phyloP scores from a whole-genome alignment of 2,329 filamentous ascomycete species.

The Pyrenochaeta sp. region DNA sequence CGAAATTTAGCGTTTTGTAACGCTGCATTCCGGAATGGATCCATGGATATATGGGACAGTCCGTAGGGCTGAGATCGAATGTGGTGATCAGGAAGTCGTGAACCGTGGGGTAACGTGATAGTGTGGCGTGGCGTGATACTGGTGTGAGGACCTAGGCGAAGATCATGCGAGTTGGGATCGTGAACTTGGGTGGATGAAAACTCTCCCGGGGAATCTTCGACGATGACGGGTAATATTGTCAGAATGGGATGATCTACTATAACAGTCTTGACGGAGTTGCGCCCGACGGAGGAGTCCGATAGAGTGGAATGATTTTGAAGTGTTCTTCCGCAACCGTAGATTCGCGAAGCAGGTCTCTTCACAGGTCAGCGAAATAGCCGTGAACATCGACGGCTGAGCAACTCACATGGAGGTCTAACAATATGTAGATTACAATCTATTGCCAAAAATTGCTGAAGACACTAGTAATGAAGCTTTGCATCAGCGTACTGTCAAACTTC shows the following conservation, averaged over 20 bases:
- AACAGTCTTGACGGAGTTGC: background rate
- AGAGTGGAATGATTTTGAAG: conserved; percentile 1
- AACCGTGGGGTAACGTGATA: conserved; percentile 29
- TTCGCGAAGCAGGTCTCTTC: background rate
- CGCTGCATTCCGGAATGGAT: conserved; percentile 27
- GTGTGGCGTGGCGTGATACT: conserved; percentile 42
- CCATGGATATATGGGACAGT: conserved; percentile 25
- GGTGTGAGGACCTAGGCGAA: conserved; percentile 28
- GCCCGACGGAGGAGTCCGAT: background rate
- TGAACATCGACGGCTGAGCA: background rate
- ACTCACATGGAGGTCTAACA: conserved; percentile 4
- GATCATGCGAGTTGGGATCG: conserved; percentile 32
- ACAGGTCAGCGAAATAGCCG: background rate
- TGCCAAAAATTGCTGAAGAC: background rate
- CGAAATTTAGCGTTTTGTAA: conserved; percentile 33
- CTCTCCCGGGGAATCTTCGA: conserved; percentile 28
- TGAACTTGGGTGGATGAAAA: conserved; percentile 24
- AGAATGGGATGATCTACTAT: conserved; percentile 3
- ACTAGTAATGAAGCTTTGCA: background rate
- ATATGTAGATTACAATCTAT: background rate
- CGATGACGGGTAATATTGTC: conserved; percentile 9
- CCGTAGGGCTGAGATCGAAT: conserved; percentile 2
- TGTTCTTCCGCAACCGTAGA: background rate
- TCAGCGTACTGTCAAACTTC: background rate
- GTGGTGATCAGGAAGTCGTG: conserved; percentile 14